These are phyloP conservation scores for Apiospora arundinis DNA, from an alignment of 2,329 filamentous ascomycete genomes.

Conservation along the genomic window DNA sequence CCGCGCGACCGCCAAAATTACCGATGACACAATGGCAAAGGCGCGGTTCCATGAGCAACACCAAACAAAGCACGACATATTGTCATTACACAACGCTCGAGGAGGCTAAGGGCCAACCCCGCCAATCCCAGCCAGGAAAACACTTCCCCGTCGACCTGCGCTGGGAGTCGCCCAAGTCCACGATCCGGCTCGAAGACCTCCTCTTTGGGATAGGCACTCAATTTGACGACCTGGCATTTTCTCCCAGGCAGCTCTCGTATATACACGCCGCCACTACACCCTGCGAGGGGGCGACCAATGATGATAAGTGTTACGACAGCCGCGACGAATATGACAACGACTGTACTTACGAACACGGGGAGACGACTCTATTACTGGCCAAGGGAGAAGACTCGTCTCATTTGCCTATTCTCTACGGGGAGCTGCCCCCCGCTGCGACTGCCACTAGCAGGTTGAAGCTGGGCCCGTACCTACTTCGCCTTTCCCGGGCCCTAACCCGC, in stretches of 20 bases:
- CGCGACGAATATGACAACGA: background rate
- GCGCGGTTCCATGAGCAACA: background rate
- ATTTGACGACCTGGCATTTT: background rate
- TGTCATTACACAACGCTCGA: background rate
- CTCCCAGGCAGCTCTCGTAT: background rate
- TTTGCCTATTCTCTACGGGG: background rate
- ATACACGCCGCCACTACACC: no score
- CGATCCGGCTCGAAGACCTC: constrained; percentile 7
- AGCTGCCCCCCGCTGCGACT: background rate
- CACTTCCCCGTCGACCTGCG: background rate
- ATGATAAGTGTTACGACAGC: background rate
- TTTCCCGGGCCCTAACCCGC: background rate
- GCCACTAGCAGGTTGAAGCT: background rate
- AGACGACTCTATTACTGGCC: background rate
- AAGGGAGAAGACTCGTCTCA: background rate
- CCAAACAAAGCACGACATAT: background rate
- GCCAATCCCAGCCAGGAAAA: background rate
- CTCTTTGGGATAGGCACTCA: constrained; percentile 3
- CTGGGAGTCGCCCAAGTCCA: constrained; percentile 9
- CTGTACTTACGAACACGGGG: background rate
- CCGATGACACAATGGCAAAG: background rate
- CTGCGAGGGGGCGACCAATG: background rate
- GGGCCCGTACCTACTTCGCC: background rate
- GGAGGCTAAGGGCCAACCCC: background rate
- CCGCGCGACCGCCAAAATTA: background rate